These are phyloP conservation scores for Rosa multiflora DNA, from an alignment of 306 rosid genomes.

Conservation along the genomic window DNA sequence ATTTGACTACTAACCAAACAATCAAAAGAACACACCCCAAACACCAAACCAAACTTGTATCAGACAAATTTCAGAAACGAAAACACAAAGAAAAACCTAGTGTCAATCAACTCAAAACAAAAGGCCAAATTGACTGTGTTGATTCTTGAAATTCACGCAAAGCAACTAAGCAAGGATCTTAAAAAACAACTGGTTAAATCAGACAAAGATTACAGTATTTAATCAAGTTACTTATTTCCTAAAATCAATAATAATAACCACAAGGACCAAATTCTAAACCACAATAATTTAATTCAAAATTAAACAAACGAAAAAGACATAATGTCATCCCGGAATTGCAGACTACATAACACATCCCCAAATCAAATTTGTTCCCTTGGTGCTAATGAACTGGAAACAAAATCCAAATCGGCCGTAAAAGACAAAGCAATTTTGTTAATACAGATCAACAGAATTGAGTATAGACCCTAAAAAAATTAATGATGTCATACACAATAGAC, in stretches of 20 bases:
- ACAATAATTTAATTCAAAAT: neutral
- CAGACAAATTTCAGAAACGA: neutral
- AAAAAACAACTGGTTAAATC: too few species aligned
- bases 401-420: neutral
- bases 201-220: neutral
- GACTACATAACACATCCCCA: too few species aligned
- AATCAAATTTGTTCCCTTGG: too few species aligned
- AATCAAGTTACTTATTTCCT: neutral
- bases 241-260: neutral
- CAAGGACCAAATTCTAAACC: neutral
- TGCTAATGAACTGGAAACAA: neutral
- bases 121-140: too few species aligned
- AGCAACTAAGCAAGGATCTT: too few species aligned
- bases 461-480: neutral
- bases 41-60: neutral
- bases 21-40: neutral
- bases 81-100: neutral
- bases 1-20: neutral
- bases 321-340: too few species aligned
- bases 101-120: neutral
- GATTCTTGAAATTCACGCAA: too few species aligned
- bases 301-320: too few species aligned
- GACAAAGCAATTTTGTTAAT: neutral
- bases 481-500: neutral
- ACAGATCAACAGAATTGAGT: neutral